Percentiles rank a stretch among this genome's conserved stretches.
phyloP scores from a whole-genome alignment of 2,329 filamentous ascomycete species.

The Aspergillus sp. region DNA sequence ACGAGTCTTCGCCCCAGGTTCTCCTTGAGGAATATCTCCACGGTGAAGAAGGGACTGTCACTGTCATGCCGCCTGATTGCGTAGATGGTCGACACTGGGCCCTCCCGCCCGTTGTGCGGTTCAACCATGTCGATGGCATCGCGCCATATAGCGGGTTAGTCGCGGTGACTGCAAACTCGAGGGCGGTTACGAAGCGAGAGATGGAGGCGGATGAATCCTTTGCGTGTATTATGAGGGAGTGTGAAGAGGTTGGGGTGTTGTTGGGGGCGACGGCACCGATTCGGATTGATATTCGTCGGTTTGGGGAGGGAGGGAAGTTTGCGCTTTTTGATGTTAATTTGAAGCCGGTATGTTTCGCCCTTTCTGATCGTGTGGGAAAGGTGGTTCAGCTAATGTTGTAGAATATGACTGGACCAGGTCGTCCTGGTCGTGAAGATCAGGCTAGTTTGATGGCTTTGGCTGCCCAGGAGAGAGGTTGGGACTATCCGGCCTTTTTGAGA shows the following conservation, averaged over 20 bases:
- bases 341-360: constrained; percentile 40
- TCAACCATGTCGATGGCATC: constrained; percentile 45
- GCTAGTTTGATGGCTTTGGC: constrained; percentile 44
- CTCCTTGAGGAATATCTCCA: constrained; percentile 47
- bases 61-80: constrained; percentile 45
- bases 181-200: constrained; percentile 30
- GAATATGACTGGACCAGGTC: constrained; percentile 47
- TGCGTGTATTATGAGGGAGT: constrained; percentile 30
- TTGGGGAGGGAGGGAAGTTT: constrained; percentile 32
- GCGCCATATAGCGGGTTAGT: constrained; percentile 48
- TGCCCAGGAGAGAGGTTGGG: constrained; percentile 40
- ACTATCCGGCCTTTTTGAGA: constrained; percentile 34
- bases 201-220: constrained; percentile 28
- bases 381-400: constrained; percentile 6
- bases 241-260: constrained; percentile 35
- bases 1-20: constrained; percentile 32
- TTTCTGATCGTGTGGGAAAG: background rate
- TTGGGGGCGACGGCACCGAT: constrained; percentile 42
- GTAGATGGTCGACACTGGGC: constrained; percentile 35
- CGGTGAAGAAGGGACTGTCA: constrained; percentile 49
- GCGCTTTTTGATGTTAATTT: constrained; percentile 50
- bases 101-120: constrained; percentile 43
- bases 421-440: constrained; percentile 46
- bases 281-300: constrained; percentile 44
- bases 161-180: constrained; percentile 46